These are phyloP conservation scores for Euphorbia lathyris DNA, from an alignment of 345 rosid species.

Conservation along the genomic window DNA sequence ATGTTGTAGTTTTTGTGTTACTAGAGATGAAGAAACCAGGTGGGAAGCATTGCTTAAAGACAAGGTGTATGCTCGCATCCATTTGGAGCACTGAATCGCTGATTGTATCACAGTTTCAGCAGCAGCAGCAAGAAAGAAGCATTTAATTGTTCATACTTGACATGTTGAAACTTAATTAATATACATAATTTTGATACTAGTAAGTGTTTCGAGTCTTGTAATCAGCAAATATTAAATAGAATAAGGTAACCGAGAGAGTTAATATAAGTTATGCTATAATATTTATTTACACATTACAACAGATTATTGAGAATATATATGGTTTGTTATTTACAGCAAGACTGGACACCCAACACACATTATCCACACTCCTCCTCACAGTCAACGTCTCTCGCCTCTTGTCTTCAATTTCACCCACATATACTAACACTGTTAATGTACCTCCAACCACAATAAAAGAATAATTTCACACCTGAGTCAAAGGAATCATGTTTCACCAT, in stretches of 20 bases:
- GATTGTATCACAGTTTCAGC: background rate
- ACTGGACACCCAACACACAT: slow-evolving; percentile 16
- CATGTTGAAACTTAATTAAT: too few species aligned
- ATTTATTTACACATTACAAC: slow-evolving; percentile 34
- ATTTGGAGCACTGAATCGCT: background rate
- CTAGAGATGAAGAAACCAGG: slow-evolving; percentile 7
- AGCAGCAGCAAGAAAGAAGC: too few species aligned
- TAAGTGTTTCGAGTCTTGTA: too few species aligned
- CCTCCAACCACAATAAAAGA: slow-evolving; percentile 40
- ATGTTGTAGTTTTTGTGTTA: too few species aligned
- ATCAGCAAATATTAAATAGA: background rate
- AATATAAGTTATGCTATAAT: slow-evolving; percentile 14
- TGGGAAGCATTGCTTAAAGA: background rate
- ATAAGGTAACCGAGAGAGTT: background rate
- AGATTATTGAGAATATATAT: slow-evolving; percentile 18
- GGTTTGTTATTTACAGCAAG: slow-evolving; percentile 32
- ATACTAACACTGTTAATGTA: slow-evolving; percentile 35
- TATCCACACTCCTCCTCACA: slow-evolving; percentile 28
- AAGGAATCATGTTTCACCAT: background rate
- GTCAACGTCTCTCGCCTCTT: slow-evolving; percentile 24
- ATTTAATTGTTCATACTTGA: too few species aligned
- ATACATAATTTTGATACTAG: too few species aligned
- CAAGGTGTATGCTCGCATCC: background rate
- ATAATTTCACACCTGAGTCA: slow-evolving; percentile 43
- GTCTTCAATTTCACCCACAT: slow-evolving; percentile 30